A percentile compares a stretch with the other conserved stretches of the same genome.
Evolutionary conservation across 768 basidiomycete species (phyloP).

Genomic region (Naganishia vaughanmartiniae): DNA sequence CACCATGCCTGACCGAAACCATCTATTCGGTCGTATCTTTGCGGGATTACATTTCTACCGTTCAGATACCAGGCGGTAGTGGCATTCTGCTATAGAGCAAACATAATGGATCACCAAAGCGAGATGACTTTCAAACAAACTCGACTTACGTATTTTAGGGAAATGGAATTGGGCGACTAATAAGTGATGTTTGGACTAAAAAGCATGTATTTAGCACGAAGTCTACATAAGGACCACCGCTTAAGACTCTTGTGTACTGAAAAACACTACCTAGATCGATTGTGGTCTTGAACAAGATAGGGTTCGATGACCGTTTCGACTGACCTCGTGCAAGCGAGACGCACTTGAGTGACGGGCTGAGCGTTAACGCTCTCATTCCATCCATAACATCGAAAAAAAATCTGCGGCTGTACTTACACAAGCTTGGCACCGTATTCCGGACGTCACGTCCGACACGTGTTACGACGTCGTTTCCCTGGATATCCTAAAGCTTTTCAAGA

Average conservation of each 20-base stretch:
- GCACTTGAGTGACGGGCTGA: too few species aligned
- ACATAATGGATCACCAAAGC: slow-evolving; percentile 55
- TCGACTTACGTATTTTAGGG: slow-evolving; percentile 56
- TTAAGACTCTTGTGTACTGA: slow-evolving; percentile 22
- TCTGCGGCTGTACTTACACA: too few species aligned
- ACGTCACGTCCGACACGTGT: too few species aligned
- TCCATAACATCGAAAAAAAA: too few species aligned
- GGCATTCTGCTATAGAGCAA: slow-evolving; percentile 52
- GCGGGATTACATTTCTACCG: slow-evolving; percentile 40
- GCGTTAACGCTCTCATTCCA: too few species aligned
- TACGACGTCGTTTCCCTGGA: too few species aligned
- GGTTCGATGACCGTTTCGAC: slow-evolving; percentile 26
- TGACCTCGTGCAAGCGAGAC: too few species aligned
- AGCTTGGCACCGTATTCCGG: too few species aligned
- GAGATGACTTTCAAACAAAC: neutral
- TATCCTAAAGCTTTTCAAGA: too few species aligned
- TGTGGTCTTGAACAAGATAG: slow-evolving; percentile 20
- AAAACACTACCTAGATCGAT: slow-evolving; percentile 26
- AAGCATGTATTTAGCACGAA: neutral
- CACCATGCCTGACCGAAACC: slow-evolving; percentile 60
- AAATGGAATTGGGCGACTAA: slow-evolving; percentile 55
- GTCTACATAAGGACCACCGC: neutral
- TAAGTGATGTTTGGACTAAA: slow-evolving; percentile 54
- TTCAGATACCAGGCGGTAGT: slow-evolving; percentile 40
- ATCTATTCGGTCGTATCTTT: slow-evolving; percentile 66